phyloP scores from a whole-genome alignment of 2,329 filamentous ascomycete species.

The Diaporthe citriasiana region DNA sequence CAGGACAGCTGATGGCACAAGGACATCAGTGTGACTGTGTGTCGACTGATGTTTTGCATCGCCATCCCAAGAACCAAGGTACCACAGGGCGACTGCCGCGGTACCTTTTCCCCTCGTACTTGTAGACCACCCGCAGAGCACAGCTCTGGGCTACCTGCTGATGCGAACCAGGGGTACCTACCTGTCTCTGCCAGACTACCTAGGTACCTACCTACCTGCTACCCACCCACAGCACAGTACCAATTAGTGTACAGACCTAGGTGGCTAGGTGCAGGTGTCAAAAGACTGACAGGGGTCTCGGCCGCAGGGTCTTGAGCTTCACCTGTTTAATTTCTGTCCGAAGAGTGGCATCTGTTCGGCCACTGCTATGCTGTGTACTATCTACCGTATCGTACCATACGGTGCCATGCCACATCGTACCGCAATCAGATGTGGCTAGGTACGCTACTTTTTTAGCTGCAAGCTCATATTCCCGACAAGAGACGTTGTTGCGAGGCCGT shows the following conservation, averaged over 20 bases:
- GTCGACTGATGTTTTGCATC: conserved; percentile 24
- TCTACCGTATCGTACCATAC: conserved; percentile 2
- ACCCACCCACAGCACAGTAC: neutral
- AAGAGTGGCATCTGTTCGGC: too few species aligned
- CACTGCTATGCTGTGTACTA: neutral
- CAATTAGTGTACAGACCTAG: too few species aligned
- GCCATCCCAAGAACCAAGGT: neutral
- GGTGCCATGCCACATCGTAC: too few species aligned
- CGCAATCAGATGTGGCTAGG: neutral
- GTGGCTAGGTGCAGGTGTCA: conserved; percentile 7
- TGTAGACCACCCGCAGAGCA: neutral
- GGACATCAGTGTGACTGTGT: neutral
- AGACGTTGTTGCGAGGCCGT: neutral
- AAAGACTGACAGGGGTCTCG: conserved; percentile 5
- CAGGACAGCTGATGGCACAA: neutral
- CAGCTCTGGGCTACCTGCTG: neutral
- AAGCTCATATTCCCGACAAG: neutral
- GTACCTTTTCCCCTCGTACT: neutral
- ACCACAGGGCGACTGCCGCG: neutral
- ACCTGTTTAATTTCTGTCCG: conserved; percentile 13
- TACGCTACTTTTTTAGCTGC: neutral
- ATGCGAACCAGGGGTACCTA: too few species aligned
- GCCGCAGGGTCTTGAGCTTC: neutral
- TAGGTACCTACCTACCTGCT: too few species aligned
- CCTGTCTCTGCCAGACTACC: too few species aligned